Evolutionary conservation across 169 alveolate genomes (phyloP).

Genomic region (Plasmodium vivax): DNA sequence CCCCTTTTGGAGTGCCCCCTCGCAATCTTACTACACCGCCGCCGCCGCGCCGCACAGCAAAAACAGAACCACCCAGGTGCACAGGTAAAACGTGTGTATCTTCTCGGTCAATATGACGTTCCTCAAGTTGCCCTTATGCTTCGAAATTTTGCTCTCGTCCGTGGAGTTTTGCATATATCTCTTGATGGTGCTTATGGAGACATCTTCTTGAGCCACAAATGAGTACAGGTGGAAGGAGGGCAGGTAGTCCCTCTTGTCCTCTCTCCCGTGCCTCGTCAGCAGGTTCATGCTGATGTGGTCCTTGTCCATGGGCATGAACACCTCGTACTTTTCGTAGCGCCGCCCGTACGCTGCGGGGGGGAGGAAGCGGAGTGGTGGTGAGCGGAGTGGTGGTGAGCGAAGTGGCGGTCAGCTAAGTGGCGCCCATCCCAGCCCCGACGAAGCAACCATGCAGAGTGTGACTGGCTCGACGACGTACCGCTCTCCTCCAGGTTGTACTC

Average conservation of each 20-base stretch:
- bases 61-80: slow-evolving; percentile 23
- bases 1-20: not conserved
- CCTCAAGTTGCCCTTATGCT: slow-evolving; percentile 34
- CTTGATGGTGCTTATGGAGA: slow-evolving; percentile 32
- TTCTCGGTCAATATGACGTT: slow-evolving; percentile 29
- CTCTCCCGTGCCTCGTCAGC: slow-evolving; percentile 37
- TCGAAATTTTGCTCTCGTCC: slow-evolving; percentile 2
- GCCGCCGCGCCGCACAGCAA: not conserved
- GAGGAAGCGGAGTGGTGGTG: not conserved
- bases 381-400: not conserved
- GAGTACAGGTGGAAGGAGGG: slow-evolving; percentile 62
- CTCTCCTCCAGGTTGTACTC: slow-evolving; percentile 31
- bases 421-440: not conserved
- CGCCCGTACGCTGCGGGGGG: slow-evolving; percentile 27
- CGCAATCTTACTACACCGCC: slow-evolving; percentile 6
- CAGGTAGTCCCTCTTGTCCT: slow-evolving; percentile 60
- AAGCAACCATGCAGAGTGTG: not conserved
- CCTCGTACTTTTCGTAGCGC: slow-evolving; percentile 32
- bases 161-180: slow-evolving; percentile 10
- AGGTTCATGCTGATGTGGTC: slow-evolving; percentile 21
- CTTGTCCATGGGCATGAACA: slow-evolving; percentile 65
- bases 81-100: slow-evolving; percentile 24
- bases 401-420: not conserved
- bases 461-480: not conserved
- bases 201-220: slow-evolving; percentile 23